Evolutionary conservation across 129 eudicot genomes (phyloP), one percentile per base, ranked within the genome.

Genomic region (Apium graveolens): DNA sequence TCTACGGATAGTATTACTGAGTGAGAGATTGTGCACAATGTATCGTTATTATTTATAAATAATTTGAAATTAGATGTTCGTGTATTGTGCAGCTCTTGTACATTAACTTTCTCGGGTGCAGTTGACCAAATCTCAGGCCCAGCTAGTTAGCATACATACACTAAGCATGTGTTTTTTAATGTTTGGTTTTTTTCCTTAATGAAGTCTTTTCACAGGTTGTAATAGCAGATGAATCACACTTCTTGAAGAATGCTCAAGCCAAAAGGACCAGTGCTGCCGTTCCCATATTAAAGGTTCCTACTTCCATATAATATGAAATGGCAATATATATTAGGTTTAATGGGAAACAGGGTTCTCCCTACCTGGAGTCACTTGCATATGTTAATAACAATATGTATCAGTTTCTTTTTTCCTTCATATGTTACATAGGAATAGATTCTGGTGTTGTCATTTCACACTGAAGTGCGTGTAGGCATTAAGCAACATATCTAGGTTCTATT

Each of bases 161-260:
- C 11, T 66, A 66, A 31, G 20, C 70, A 20, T 27, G 37, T 0
- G 20, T 29, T 73, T 37, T 65, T 53, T 44, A 11, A 39, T 53
- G 11, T 63, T 53, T 26, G 29, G 45, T 55, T 78, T 83, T 55
- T 70, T 31, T 78, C 39, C 77, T 70, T 78, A 48, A 75, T 74
- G 72, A 81, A 75, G 21, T 82, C 65, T 78, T 76, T 78, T 60
- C 75, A 75, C 82, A 95, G 98, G 90, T 95, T 71, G 96, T 95
- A 43, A 86, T 96, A 79, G 99, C 99, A 48, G 99, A 96, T 82
- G 99, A 96, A 88, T 96, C 99, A 31, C 99, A 96, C 79, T 96
- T 82, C 82, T 82, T 96, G 82, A 96, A 96, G 90, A 96, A 96
- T 85, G 97, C 85, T 76, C 97, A 89, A 85, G 99, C 99, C 68